Conservation (phyloP, 2,329 filamentous ascomycete species). For the Cladosporium halotolerans region DNA sequence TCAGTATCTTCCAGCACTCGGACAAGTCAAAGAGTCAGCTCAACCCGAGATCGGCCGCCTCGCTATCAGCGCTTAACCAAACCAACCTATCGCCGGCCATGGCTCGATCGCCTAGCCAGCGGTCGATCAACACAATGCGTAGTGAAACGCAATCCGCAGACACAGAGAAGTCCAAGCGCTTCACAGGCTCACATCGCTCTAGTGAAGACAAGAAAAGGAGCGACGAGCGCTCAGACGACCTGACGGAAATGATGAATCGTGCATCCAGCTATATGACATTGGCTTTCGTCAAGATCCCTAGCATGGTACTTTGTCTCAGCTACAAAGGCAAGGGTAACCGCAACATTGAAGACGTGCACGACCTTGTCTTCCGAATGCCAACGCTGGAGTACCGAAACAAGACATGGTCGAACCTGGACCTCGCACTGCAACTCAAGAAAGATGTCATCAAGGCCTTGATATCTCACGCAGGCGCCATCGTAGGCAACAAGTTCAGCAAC, state of each 20-base stretch:
- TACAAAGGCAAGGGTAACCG: constrained; percentile 95
- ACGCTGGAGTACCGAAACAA: constrained; percentile 96
- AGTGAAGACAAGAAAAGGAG: constrained; percentile 34
- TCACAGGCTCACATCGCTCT: constrained; percentile 19
- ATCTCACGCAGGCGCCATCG: constrained; percentile 90
- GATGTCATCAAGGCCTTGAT: constrained; percentile 91
- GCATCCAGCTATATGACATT: constrained; percentile 98
- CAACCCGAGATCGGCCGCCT: constrained; percentile 16
- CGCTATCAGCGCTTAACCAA: constrained; percentile 21
- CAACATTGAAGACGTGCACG: constrained; percentile 93
- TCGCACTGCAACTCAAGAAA: constrained; percentile 87
- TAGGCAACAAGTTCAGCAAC: constrained; percentile 93
- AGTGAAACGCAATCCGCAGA: constrained; percentile 20
- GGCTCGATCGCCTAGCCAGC: constrained; percentile 27
- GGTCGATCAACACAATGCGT: constrained; percentile 24
- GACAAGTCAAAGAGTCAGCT: constrained; percentile 24
- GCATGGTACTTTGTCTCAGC: constrained; percentile 88
- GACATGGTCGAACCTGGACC: constrained; percentile 95
- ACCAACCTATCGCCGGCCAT: constrained; percentile 20
- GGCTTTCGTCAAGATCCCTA: constrained; percentile 88
- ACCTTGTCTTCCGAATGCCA: constrained; percentile 94
- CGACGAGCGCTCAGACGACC: constrained; percentile 70
- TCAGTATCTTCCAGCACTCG: constrained; percentile 38
- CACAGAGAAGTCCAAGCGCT: constrained; percentile 29
- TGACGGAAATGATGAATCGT: constrained; percentile 92